Percentiles rank a stretch among this genome's conserved stretches.
These are phyloP conservation scores for Brassica balearica DNA, from an alignment of 441 rosid genomes.

Conservation along the genomic window DNA sequence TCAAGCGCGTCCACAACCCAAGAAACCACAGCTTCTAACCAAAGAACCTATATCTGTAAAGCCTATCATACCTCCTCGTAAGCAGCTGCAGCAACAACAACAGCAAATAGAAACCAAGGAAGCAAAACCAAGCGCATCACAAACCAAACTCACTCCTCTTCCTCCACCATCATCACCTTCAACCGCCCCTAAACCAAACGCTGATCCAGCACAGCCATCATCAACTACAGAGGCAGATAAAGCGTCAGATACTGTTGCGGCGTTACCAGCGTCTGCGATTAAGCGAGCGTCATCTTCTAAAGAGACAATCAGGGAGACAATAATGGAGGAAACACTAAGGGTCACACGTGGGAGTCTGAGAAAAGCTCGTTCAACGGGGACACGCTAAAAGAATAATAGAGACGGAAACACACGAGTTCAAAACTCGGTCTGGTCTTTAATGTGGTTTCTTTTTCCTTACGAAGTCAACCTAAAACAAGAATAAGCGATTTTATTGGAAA, in stretches of 20 bases:
- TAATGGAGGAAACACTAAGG: constrained; percentile 62
- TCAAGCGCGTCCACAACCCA: constrained; percentile 48
- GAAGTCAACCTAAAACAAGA: constrained; percentile 14
- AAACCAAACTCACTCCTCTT: constrained; percentile 43
- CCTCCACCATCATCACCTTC: constrained; percentile 42
- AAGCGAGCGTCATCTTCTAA: constrained; percentile 55
- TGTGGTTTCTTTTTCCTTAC: constrained; percentile 20
- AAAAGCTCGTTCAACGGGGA: constrained; percentile 57
- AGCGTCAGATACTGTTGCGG: constrained; percentile 54
- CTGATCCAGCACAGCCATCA: constrained; percentile 36
- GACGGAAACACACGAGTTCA: constrained; percentile 15
- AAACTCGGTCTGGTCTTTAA: constrained; percentile 6
- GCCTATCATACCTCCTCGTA: constrained; percentile 63
- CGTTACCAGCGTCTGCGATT: constrained; percentile 50
- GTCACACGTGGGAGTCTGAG: constrained; percentile 57
- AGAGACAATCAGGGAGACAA: constrained; percentile 63
- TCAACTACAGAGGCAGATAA: constrained; percentile 50
- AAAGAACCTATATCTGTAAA: constrained; percentile 77
- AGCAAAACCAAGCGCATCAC: constrained; percentile 51
- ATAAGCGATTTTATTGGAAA: constrained; percentile 17
- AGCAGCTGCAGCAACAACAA: constrained; percentile 65
- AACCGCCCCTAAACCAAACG: constrained; percentile 44
- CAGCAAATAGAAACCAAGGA: constrained; percentile 60
- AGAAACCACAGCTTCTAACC: constrained; percentile 46
- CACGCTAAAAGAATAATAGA: constrained; percentile 38